phyloP scores from a whole-genome alignment of 345 rosid genomes.

The Linum trigynum region DNA sequence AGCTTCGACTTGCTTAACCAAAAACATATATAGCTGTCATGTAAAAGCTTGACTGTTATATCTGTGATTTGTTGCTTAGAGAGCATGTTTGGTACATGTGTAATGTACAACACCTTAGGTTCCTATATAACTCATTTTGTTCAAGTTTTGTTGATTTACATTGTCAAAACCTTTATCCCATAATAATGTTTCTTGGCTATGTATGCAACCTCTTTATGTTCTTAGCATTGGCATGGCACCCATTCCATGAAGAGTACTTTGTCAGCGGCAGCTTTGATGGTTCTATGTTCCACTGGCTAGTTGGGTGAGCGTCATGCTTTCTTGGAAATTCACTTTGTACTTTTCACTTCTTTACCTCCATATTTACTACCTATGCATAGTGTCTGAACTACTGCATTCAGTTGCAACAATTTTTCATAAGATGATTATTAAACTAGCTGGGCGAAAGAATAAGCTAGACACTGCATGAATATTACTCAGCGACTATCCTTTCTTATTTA shows the following conservation, averaged over 20 bases:
- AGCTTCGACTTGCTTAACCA: background rate
- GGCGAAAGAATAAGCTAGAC: too few species aligned
- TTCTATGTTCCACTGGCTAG: constrained; percentile 89
- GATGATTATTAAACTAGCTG: background rate
- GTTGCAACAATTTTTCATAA: background rate
- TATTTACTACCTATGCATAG: background rate
- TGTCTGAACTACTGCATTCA: background rate
- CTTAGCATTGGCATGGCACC: constrained; percentile 95
- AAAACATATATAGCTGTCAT: background rate
- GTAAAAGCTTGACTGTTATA: background rate
- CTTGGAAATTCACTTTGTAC: too few species aligned
- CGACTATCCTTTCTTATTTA: background rate
- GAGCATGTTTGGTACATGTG: background rate
- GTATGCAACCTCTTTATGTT: background rate
- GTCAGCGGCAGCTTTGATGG: constrained; percentile 97
- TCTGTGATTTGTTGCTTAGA: background rate
- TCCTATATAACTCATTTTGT: background rate
- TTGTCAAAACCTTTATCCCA: background rate
- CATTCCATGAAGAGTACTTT: constrained; percentile 94
- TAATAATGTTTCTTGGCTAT: background rate
- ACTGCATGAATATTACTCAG: too few species aligned
- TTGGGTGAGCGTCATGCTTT: constrained; percentile 47
- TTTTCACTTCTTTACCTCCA: background rate
- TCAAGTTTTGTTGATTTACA: background rate
- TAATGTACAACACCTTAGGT: too few species aligned